Evolutionary conservation across 176 grass and related monocot genomes (phyloP), one percentile per base, ranked within the genome.

Genomic region (Luzula sylvatica): DNA sequence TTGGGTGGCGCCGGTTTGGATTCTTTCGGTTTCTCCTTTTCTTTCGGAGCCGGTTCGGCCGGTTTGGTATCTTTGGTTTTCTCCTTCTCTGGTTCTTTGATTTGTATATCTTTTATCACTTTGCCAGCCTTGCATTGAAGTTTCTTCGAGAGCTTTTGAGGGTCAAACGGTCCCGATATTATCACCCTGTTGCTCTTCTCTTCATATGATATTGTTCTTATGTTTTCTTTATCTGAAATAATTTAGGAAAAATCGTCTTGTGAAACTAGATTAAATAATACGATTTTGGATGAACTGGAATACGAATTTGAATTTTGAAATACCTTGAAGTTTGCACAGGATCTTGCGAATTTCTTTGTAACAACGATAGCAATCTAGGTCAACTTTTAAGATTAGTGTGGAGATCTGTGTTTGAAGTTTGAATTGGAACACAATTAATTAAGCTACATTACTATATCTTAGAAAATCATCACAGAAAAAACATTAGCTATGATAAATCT

Each of bases 251-350:
- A 17, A 15, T 46, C 5, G 18, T 21, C 11, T 15, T 46, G 18
- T 15, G 5, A 46, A 46, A 8, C n/a, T 9, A 11, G 5, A 35
- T 8, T 55, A 35, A 29, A 35, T 3, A 61, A 61, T 9, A n/a
- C 41, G 13, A 63, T 63, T 48, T 17, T 12, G 7, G 15, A 47
- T 25, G 13, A 9, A 39, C 3, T 44, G 42, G 25, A 46, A 13
- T 27, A 48, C 44, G 2, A 29, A 19, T 28, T 63, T 13, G 5
- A 49, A 21, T 15, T 17, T 55, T 45, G 12, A 43, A 29, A 48
- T 23, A 87, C 78, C 69, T 87, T 87, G 83, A 26, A 82, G 72
- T 38, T 57, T 56, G 74, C 74, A 70, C 1, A 82, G 70, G 55
- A 78, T 74, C 69, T 77, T 78, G 7, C 73, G 68, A 0, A 82